Conservation (phyloP, 2,329 filamentous ascomycete species). For the Mycocentrospora acerina region DNA sequence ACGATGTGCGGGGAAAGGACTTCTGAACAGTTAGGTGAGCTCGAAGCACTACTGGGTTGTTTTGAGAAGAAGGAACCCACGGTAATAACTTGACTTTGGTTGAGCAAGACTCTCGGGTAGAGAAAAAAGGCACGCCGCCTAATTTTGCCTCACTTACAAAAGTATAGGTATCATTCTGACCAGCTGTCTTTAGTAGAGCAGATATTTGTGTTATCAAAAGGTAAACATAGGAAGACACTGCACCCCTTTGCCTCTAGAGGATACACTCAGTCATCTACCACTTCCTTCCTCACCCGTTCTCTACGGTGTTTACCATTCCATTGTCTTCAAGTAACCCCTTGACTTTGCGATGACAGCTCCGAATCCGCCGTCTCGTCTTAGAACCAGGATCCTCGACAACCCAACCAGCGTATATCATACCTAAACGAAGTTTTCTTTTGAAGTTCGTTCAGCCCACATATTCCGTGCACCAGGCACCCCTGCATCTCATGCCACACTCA, state of each 20-base stretch:
- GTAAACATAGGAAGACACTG: neutral
- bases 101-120: neutral
- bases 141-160: slow-evolving; percentile 6
- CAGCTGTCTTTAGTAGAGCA: slow-evolving; percentile 1
- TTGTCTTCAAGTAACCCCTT: no score
- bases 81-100: neutral
- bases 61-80: neutral
- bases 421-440: no score
- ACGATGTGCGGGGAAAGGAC: no score
- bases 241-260: neutral
- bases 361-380: no score
- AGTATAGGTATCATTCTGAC: neutral
- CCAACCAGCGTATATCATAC: no score
- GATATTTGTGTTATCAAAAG: neutral
- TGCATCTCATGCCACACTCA: no score
- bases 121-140: neutral
- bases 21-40: neutral
- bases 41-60: slow-evolving; percentile 2
- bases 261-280: slow-evolving; percentile 1
- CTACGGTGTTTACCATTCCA: no score
- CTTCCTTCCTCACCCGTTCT: no score
- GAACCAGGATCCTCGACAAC: no score
- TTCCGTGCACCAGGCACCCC: no score
- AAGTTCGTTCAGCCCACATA: no score
- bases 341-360: no score